Evolutionary conservation across 2,329 filamentous ascomycete genomes (phyloP).

Genomic region (Aspergillus calidoustus): DNA sequence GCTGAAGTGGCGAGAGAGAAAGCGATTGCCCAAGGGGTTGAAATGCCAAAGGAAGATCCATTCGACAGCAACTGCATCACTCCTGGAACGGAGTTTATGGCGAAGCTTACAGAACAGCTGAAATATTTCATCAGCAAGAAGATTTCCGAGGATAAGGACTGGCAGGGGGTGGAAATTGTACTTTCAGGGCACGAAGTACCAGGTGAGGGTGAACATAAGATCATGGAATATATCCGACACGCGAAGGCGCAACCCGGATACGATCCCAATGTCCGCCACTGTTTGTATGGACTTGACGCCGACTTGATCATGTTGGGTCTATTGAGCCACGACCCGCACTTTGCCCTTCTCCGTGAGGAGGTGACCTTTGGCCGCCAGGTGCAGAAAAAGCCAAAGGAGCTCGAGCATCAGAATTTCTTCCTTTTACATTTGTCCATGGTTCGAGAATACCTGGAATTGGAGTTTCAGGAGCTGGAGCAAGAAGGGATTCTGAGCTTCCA

Average conservation of each 20-base stretch:
- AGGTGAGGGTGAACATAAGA: slow-evolving; percentile 98
- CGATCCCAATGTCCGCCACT: slow-evolving; percentile 91
- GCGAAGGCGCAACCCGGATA: slow-evolving; percentile 95
- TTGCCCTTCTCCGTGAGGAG: slow-evolving; percentile 94
- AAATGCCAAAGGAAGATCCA: slow-evolving; percentile 91
- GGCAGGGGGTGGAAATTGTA: slow-evolving; percentile 96
- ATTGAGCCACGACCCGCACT: slow-evolving; percentile 96
- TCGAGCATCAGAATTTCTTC: slow-evolving; percentile 99
- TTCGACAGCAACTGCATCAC: slow-evolving; percentile 99
- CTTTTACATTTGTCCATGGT: slow-evolving; percentile 97
- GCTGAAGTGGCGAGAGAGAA: slow-evolving; percentile 88
- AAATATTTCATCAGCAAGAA: slow-evolving; percentile 99
- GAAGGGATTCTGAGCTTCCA: slow-evolving; percentile 72
- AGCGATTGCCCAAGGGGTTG: slow-evolving; percentile 83
- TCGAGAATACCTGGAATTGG: slow-evolving; percentile 92
- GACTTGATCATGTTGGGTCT: slow-evolving; percentile 98
- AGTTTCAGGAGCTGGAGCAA: slow-evolving; percentile 89
- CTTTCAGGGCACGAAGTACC: slow-evolving; percentile 97
- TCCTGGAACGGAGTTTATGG: slow-evolving; percentile 96
- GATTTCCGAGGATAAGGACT: slow-evolving; percentile 93
- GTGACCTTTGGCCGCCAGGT: slow-evolving; percentile 92
- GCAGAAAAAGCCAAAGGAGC: slow-evolving; percentile 88
- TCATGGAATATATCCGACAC: slow-evolving; percentile 99
- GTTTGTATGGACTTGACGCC: slow-evolving; percentile 94
- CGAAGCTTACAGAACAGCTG: slow-evolving; percentile 87